Conservation (phyloP, 805 yeast genomes). For the Candida tibetensis region DNA sequence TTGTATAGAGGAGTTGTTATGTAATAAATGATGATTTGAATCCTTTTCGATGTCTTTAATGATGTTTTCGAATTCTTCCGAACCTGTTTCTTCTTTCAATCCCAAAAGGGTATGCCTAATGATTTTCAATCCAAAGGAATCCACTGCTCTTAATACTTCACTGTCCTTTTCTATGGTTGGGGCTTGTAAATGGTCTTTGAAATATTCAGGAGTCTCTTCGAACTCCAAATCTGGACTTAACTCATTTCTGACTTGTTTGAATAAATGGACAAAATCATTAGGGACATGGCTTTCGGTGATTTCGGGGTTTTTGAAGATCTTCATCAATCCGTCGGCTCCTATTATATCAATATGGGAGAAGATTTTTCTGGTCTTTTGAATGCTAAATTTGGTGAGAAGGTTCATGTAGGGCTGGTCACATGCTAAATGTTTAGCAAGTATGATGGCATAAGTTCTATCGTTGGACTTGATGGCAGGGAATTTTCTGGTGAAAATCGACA, state of each 20-base stretch:
- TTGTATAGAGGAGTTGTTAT: conserved; percentile 30
- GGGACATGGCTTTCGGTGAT: conserved; percentile 34
- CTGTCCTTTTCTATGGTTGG: conserved; percentile 53
- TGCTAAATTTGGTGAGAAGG: conserved; percentile 7
- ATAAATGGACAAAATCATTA: conserved; percentile 29
- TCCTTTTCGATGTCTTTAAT: conserved; percentile 29
- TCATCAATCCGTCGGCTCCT: conserved; percentile 46
- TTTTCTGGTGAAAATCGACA: conserved; percentile 27
- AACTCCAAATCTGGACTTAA: conserved; percentile 5
- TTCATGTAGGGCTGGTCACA: conserved; percentile 9
- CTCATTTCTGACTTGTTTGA: conserved; percentile 22
- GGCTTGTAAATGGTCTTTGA: conserved; percentile 27
- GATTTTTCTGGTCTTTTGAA: conserved; percentile 24
- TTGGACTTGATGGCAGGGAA: conserved; percentile 33
- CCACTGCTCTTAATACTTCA: conserved; percentile 60
- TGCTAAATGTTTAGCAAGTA: conserved; percentile 42
- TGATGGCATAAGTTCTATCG: conserved; percentile 58
- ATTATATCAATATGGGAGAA: conserved; percentile 52
- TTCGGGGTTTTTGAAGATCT: conserved; percentile 22
- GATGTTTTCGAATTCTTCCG: conserved; percentile 22
- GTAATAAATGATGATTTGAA: conserved; percentile 23
- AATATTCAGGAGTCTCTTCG: conserved; percentile 24
- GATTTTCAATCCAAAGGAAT: conserved; percentile 72
- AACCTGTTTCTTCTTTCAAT: conserved; percentile 25
- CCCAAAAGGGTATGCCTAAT: conserved; percentile 70